Base-by-base conservation (phyloP, 2,329 filamentous ascomycete genomes). In the Sclerotinia borealis region DNA sequence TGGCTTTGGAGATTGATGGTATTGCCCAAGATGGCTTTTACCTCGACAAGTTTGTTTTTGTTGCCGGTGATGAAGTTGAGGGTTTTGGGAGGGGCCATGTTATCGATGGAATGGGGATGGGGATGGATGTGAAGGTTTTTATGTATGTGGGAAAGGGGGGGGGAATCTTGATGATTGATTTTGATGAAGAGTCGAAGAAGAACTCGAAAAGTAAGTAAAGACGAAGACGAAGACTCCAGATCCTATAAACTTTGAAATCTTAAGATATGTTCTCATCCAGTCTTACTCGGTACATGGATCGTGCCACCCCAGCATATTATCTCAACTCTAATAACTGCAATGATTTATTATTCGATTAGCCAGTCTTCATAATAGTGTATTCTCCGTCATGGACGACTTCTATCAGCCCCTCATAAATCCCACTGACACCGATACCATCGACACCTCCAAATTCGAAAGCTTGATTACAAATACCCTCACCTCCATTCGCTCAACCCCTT, bases 1-100 rank as follows among this genome's bases (percentile, higher is more conserved):
- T 91, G 85, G 77, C 83, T 93, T 62, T 85, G 82, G 48, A 99
- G 82, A 67, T 88, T 81, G 68, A 97, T 89, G 39, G 79, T 78
- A 64, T 83, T 84, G 10, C 84, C 87, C 3, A 99, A 83, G 70
- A 99, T 97, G 22, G 90, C 88, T 76, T 90, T 87, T 69, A 96
- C 92, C 79, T 99, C 95, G 63, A 83, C 80, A 63, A 99, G 83
- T 80, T 99, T 99, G 80, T 96, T 96, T 73, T 88, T 86, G 78
- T 99, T 99, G 77, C 93, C 90, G 2, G 93, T 98, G 75, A 99
- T 96, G 80, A 99, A 99, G 78, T 96, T 93, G 68, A 99, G 79
- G 67, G 81, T 77, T 68, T 67, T 71, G 49, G 66, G 69, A 10
- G 71, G 67, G 63, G 71, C 71, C 25, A 54, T 68, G n/a, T n/a